Conservation (phyloP, 2,329 filamentous ascomycete genomes). For the Alternaria ventricosa region DNA sequence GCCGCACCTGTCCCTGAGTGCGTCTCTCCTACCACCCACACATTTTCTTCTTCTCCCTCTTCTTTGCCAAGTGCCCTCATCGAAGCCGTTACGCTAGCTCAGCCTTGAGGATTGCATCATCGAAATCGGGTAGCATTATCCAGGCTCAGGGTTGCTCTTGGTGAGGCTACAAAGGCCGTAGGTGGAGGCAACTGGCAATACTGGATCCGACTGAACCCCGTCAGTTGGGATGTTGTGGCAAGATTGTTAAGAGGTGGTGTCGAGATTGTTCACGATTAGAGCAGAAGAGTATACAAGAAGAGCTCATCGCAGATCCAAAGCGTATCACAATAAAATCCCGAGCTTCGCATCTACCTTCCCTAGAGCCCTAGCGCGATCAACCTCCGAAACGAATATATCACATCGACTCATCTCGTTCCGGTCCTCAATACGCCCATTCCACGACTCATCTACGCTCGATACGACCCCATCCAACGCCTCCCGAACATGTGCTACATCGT, state of each 20-base stretch:
- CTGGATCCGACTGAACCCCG: neutral
- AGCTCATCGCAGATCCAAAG: neutral
- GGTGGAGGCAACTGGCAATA: neutral
- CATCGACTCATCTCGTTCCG: neutral
- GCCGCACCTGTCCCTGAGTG: neutral
- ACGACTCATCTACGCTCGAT: neutral
- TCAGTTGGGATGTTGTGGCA: conserved; percentile 6
- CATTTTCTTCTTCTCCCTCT: neutral
- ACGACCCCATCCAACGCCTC: neutral
- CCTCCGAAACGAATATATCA: neutral
- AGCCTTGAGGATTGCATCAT: neutral
- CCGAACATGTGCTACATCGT: conserved; percentile 40
- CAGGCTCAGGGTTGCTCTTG: neutral
- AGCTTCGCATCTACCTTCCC: neutral
- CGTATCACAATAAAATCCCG: neutral
- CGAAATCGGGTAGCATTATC: neutral
- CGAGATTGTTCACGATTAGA: conserved; percentile 5
- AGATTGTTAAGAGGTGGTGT: conserved; percentile 7
- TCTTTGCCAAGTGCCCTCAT: neutral
- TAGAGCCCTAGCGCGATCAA: neutral
- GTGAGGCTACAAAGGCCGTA: neutral
- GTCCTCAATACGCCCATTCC: neutral
- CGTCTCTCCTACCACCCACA: neutral
- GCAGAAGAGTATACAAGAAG: neutral
- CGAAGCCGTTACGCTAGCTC: neutral